These are phyloP conservation scores for Huntiella omanensis DNA, from an alignment of 2,329 filamentous ascomycete genomes.

Conservation along the genomic window DNA sequence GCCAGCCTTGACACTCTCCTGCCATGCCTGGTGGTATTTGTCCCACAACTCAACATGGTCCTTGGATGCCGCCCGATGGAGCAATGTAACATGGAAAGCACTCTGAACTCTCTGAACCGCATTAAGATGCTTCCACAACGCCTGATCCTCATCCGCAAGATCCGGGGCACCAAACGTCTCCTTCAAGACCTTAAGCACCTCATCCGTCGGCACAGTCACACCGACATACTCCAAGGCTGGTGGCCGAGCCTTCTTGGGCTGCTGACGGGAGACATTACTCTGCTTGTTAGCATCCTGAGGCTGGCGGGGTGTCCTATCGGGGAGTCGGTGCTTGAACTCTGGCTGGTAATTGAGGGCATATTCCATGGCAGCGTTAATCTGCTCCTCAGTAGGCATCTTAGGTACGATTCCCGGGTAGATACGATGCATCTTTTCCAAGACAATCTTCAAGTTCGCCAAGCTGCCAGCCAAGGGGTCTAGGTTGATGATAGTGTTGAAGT, in stretches of 20 bases:
- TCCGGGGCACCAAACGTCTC: conserved; percentile 42
- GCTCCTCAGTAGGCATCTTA: conserved; percentile 48
- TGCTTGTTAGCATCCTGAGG: conserved; percentile 15
- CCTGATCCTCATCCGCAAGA: conserved; percentile 20
- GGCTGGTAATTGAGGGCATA: conserved; percentile 61
- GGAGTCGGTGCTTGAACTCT: conserved; percentile 56
- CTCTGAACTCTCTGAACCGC: conserved; percentile 56
- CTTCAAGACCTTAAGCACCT: conserved; percentile 39
- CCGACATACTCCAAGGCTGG: conserved; percentile 38
- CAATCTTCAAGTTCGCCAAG: conserved; percentile 65
- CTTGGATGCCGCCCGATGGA: conserved; percentile 51
- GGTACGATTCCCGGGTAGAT: conserved; percentile 60
- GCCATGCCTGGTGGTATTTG: conserved; percentile 44
- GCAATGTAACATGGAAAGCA: conserved; percentile 86
- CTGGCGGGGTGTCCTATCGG: conserved; percentile 29
- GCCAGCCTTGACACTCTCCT: conserved; percentile 20
- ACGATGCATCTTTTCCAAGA: conserved; percentile 52
- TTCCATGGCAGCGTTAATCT: conserved; percentile 64
- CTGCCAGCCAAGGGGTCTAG: conserved; percentile 64
- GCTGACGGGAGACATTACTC: conserved; percentile 17
- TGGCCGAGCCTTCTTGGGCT: conserved; percentile 21
- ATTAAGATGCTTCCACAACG: conserved; percentile 58
- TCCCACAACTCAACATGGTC: conserved; percentile 56
- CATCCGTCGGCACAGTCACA: conserved; percentile 25
- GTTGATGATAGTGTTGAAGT: conserved; percentile 71